Percentiles rank a stretch among this genome's conserved stretches.
Conservation (phyloP, 495 filamentous ascomycete genomes). For the Evernia prunastri region DNA sequence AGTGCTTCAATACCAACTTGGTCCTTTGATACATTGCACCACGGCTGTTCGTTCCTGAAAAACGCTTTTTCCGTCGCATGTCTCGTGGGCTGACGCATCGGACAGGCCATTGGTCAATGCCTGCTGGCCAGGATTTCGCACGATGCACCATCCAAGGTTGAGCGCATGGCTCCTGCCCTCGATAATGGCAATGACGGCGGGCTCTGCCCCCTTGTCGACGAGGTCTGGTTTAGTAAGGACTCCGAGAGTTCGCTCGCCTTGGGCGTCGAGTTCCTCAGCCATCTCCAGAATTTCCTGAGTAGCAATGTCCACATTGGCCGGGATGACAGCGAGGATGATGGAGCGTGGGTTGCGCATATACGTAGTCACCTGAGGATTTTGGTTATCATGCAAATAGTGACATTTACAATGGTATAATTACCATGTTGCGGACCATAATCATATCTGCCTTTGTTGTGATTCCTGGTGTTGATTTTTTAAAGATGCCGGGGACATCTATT, state of each 20-base stretch:
- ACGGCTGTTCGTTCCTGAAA: slow-evolving; percentile 31
- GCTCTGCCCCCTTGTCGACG: slow-evolving; percentile 43
- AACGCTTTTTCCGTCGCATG: slow-evolving; percentile 27
- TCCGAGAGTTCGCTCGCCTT: slow-evolving; percentile 49
- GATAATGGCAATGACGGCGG: slow-evolving; percentile 41
- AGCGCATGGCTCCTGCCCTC: slow-evolving; percentile 36
- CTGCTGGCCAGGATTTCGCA: slow-evolving; percentile 48
- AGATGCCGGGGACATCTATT: slow-evolving; percentile 59
- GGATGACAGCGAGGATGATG: slow-evolving; percentile 54
- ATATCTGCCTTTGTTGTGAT: slow-evolving; percentile 47
- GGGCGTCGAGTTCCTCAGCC: slow-evolving; percentile 43
- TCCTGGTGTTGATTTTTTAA: slow-evolving; percentile 46
- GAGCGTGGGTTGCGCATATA: slow-evolving; percentile 51
- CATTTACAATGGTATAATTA: too few relatives aligned
- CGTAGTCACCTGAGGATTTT: too few relatives aligned
- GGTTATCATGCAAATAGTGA: too few relatives aligned
- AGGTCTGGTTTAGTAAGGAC: slow-evolving; percentile 59
- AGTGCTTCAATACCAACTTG: slow-evolving; percentile 47
- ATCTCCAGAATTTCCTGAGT: slow-evolving; percentile 54
- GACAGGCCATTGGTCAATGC: slow-evolving; percentile 23
- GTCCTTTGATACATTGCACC: slow-evolving; percentile 41
- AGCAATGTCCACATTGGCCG: slow-evolving; percentile 57
- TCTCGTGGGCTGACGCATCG: slow-evolving; percentile 5
- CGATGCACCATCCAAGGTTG: slow-evolving; percentile 50
- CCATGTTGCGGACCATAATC: slow-evolving; percentile 43